Evolutionary conservation across 495 filamentous ascomycete species (phyloP).

Genomic region (Hypoxylon intermedium): DNA sequence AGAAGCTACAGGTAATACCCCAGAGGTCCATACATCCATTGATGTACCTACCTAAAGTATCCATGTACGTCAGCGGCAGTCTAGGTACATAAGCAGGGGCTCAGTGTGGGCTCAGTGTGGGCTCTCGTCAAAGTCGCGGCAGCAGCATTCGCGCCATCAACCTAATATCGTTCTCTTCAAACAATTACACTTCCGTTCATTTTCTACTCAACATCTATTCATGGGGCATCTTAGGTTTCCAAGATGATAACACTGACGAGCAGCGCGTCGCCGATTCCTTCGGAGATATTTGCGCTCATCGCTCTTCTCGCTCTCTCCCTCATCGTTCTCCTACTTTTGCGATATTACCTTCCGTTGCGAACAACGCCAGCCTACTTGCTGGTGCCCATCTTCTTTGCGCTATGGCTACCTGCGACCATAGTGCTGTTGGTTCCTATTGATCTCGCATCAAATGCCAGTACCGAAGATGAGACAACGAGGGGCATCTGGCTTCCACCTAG

Average conservation of each 20-base stretch:
- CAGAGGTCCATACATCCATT: too few relatives aligned
- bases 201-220: not conserved
- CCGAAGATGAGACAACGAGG: slow-evolving; percentile 69
- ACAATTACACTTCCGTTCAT: slow-evolving; percentile 17
- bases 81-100: not conserved
- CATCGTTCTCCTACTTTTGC: slow-evolving; percentile 80
- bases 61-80: slow-evolving; percentile 27
- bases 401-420: slow-evolving; percentile 90
- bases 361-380: slow-evolving; percentile 90
- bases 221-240: slow-evolving; percentile 19
- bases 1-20: too few relatives aligned
- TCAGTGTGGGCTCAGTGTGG: not conserved
- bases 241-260: slow-evolving; percentile 45
- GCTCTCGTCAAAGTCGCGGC: not conserved
- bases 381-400: slow-evolving; percentile 88
- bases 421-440: slow-evolving; percentile 97
- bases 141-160: slow-evolving; percentile 8
- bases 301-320: slow-evolving; percentile 75
- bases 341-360: slow-evolving; percentile 87
- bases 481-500: slow-evolving; percentile 70
- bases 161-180: slow-evolving; percentile 1
- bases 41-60: too few relatives aligned
- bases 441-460: slow-evolving; percentile 80
- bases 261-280: slow-evolving; percentile 61
- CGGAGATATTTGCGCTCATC: slow-evolving; percentile 74